These are phyloP conservation scores for Tylopilus plumbeoviolaceoides DNA, from an alignment of 768 basidiomycete species.

Conservation along the genomic window DNA sequence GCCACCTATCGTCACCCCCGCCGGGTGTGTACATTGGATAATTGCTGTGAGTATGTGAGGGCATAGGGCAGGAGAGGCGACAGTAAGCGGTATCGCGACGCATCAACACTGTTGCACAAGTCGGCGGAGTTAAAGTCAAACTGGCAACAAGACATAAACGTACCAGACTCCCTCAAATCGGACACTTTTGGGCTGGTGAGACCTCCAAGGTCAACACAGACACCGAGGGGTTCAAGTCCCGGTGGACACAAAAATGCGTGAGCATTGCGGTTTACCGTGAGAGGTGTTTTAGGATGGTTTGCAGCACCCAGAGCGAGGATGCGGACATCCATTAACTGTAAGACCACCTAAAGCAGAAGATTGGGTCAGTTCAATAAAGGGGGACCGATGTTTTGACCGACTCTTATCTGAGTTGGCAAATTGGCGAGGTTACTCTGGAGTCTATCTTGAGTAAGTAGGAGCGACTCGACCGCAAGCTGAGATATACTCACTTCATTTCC, in stretches of 20 bases:
- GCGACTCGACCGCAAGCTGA: background rate
- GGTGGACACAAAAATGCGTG: conserved; percentile 65
- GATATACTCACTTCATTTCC: conserved; percentile 61
- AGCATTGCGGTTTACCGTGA: conserved; percentile 67
- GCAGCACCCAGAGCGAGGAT: conserved; percentile 69
- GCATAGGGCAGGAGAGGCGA: conserved; percentile 52
- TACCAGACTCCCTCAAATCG: conserved; percentile 2
- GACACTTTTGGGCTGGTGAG: conserved; percentile 3
- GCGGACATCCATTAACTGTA: conserved; percentile 68
- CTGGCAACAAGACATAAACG: background rate
- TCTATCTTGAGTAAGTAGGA: conserved; percentile 34
- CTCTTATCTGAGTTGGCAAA: conserved; percentile 62
- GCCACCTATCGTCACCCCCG: conserved; percentile 64
- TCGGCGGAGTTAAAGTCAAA: background rate
- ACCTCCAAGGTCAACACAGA: background rate
- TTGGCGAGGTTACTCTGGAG: conserved; percentile 65
- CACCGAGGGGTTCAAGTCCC: conserved; percentile 42
- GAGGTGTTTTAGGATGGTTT: conserved; percentile 49
- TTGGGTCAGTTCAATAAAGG: conserved; percentile 5
- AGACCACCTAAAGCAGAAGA: conserved; percentile 47
- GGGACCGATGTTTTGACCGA: conserved; percentile 32
- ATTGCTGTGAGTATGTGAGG: conserved; percentile 48
- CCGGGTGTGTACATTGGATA: conserved; percentile 76
- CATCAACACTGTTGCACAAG: background rate
- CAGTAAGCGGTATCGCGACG: conserved; percentile 30